Evolutionary conservation across 306 rosid genomes (phyloP), one percentile per base, ranked within the genome.

Genomic region (Vicia sativa): DNA sequence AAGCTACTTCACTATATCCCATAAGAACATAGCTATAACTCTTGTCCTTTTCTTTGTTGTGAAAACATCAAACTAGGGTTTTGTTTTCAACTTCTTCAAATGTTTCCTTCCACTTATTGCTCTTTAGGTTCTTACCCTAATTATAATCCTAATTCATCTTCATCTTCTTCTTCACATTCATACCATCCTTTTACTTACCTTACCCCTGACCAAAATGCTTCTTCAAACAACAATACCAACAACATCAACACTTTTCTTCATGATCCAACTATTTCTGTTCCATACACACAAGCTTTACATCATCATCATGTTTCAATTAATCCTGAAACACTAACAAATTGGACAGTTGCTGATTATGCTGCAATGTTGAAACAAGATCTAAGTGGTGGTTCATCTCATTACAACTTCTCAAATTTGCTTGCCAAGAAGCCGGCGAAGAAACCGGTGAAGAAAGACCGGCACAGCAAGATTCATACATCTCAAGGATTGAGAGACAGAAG

Each of bases 391-490:
- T 6, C 19, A 23, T 4, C 8, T 13, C 53, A 63, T 41, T 38
- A 62, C 8, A 31, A 11, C 8, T 0, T 49, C 34, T 65, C 84
- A 13, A 67, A 62, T 65, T 44, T 74, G 39, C 49, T 65, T 11
- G 19, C 58, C 4, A 65, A 34, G 13, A 65, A 74, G 23, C 50
- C 67, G 12, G 52, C 1, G 0, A 77, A 74, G 73, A 85, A 78
- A 18, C n/a, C 75, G 3, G 50, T 13, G n/a, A 92, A 85, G 83
- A 89, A 84, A 67, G 95, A 92, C 34, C 80, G 89, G 48, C 97
- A 92, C 81, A 92, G 96, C 80, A 92, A 92, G 89, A 92, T 92
- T 78, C 72, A 72, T 79, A 92, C 97, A 3, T 83, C 97, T 3
- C 96, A 86, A 73, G 97, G 97, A 1, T 53, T 85, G 73, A 84